Evolutionary conservation across 2,329 filamentous ascomycete genomes (phyloP).

Genomic region (Penicillium sp.): DNA sequence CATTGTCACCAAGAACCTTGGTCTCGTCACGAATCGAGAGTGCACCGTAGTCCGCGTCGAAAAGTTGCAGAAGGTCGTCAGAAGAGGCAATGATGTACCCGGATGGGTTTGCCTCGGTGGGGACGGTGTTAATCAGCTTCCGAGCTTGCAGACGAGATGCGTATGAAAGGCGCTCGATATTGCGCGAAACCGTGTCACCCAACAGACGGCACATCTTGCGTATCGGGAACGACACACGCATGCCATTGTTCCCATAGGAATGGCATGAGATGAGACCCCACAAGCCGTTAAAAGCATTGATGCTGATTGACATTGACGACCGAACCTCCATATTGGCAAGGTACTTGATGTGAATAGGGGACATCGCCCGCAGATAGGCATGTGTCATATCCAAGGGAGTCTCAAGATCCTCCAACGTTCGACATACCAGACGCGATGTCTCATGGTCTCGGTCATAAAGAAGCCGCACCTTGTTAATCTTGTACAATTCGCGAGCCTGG

Average conservation of each 20-base stretch:
- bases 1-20: constrained; percentile 70
- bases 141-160: constrained; percentile 77
- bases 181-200: constrained; percentile 77
- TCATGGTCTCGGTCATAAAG: constrained; percentile 78
- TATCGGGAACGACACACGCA: constrained; percentile 88
- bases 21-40: constrained; percentile 83
- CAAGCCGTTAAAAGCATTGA: constrained; percentile 76
- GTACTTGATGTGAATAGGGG: constrained; percentile 87
- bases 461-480: constrained; percentile 80
- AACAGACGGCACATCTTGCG: constrained; percentile 87
- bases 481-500: constrained; percentile 86
- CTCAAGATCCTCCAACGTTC: constrained; percentile 59
- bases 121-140: constrained; percentile 82
- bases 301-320: constrained; percentile 92
- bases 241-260: constrained; percentile 72
- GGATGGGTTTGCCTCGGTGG: constrained; percentile 73
- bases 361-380: constrained; percentile 70
- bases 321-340: constrained; percentile 82
- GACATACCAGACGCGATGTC: constrained; percentile 76
- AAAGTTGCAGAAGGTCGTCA: constrained; percentile 75
- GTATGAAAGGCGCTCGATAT: constrained; percentile 82
- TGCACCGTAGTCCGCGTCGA: constrained; percentile 81
- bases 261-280: constrained; percentile 89
- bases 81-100: constrained; percentile 88
- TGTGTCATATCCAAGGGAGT: constrained; percentile 76